Conservation (phyloP, 2,329 filamentous ascomycete species). For the Colletotrichum shisoi region DNA sequence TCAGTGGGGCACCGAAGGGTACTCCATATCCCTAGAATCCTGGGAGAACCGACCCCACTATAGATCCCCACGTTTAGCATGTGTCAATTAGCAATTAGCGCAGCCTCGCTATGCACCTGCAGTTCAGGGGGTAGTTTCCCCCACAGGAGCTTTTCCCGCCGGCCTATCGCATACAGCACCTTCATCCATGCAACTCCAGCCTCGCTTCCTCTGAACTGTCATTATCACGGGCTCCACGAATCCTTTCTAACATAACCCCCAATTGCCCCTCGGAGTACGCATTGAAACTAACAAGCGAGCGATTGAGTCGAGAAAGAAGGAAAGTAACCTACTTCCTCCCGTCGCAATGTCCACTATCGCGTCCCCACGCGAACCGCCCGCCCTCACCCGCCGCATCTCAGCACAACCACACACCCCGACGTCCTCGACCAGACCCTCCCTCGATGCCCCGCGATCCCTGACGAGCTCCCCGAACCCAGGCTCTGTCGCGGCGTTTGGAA, state of each 20-base stretch:
- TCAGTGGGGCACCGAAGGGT: slow-evolving; percentile 26
- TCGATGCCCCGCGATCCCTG: slow-evolving; percentile 70
- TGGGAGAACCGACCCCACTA: slow-evolving; percentile 20
- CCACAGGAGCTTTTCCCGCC: slow-evolving; percentile 32
- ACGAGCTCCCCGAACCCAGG: slow-evolving; percentile 62
- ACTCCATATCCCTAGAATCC: slow-evolving; percentile 22
- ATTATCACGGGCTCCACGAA: slow-evolving; percentile 10
- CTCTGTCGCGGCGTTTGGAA: slow-evolving; percentile 43
- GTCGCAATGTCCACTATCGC: slow-evolving; percentile 69
- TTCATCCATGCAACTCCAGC: slow-evolving; percentile 17
- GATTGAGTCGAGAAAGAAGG: not conserved
- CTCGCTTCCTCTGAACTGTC: slow-evolving; percentile 21
- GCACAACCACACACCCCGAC: slow-evolving; percentile 67
- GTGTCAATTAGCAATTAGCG: slow-evolving; percentile 22
- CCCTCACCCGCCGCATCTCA: slow-evolving; percentile 66
- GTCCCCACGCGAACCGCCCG: slow-evolving; percentile 66
- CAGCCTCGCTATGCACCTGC: slow-evolving; percentile 29
- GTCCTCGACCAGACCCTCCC: slow-evolving; percentile 77
- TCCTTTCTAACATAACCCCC: too few relatives aligned
- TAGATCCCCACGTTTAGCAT: slow-evolving; percentile 33
- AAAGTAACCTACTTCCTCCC: not conserved
- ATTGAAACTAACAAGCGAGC: not conserved
- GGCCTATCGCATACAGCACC: slow-evolving; percentile 31
- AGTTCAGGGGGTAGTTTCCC: slow-evolving; percentile 23
- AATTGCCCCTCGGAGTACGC: not conserved